phyloP scores from a whole-genome alignment of 1,139 yeast genomes.

The Insectozyma bohioensis region DNA sequence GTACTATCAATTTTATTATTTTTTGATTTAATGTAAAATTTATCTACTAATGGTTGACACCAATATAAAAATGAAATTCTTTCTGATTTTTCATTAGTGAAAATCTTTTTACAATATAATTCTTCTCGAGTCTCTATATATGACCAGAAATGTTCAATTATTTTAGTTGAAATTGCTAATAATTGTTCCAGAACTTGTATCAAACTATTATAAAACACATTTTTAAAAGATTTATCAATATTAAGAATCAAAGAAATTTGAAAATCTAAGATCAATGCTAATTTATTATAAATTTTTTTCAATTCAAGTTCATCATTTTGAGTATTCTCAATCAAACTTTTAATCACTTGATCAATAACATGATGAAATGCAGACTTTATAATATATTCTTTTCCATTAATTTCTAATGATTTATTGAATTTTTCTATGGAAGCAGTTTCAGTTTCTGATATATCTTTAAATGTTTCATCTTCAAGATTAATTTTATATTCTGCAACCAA shows the following conservation, averaged over 20 bases:
- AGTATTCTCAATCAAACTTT: no score
- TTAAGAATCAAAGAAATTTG: conserved; percentile 19
- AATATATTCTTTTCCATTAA: conserved; percentile 19
- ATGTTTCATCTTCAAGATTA: conserved; percentile 25
- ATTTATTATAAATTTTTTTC: conserved; percentile 15
- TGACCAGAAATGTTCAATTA: conserved; percentile 33
- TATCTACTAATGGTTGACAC: conserved; percentile 5
- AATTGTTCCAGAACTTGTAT: conserved; percentile 22
- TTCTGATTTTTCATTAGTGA: conserved; percentile 30
- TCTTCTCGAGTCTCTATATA: conserved; percentile 35
- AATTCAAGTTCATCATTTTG: conserved; percentile 3
- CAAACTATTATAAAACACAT: conserved; percentile 23
- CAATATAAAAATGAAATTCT: conserved; percentile 37
- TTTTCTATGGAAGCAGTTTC: conserved; percentile 25
- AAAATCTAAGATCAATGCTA: conserved; percentile 25
- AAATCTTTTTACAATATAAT: conserved; percentile 23
- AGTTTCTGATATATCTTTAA: conserved; percentile 28
- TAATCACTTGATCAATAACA: background rate
- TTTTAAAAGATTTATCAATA: conserved; percentile 18
- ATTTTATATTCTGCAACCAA: conserved; percentile 8
- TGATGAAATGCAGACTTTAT: conserved; percentile 21
- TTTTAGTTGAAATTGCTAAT: conserved; percentile 20
- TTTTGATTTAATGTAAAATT: conserved; percentile 2
- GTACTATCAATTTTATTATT: conserved; percentile 22
- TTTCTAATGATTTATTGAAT: conserved; percentile 21